Base-by-base conservation (phyloP, 192 early-diverging fungal species). In the Coemansia sp. region DNA sequence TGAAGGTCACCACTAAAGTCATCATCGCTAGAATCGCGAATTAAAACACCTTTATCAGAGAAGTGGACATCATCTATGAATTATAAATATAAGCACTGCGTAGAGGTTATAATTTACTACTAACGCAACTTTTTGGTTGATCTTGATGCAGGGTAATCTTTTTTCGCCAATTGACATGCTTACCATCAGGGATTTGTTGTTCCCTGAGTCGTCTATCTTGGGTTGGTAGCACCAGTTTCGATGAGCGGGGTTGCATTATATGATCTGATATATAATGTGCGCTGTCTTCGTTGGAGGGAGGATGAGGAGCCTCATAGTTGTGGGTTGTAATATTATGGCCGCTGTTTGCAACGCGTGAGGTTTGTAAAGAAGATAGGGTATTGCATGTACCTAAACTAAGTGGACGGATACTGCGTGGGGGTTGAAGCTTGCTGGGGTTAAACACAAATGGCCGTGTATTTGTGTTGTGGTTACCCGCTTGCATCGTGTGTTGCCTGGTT, bases 331-430 rank as follows among this genome's bases (percentile, higher is more conserved):
- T 14, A 60, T 46, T 21, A 7, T 19, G 54, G 19, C 42, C 24
- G 17, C 23, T 59, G 56, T 4, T 53, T 29, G 24, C 50, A n/a
- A 21, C 31, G 25, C 20, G 19, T 63, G 23, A 51, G 36, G 2
- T 1, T n/a, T 20, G 27, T 23, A 14, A 27, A 2, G 2, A 29
- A 23, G 8, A 24, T 19, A 23, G 10, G 61, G 6, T 21, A 23
- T 23, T 62, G 56, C 46, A 50, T 6, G 60, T 21, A 14, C 31
- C 31, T 11, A 78, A 60, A 19, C 66, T 65, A 6, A 78, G 64
- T 27, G 76, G 76, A 6, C 76, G 66, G 7, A 68, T 66, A 50
- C 76, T 78, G 10, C 70, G 62, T 17, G 76, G 76, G 0, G 71
- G 71, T 29, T 59, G 66, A 31, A 68, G 54, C 25, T 65, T 68